A percentile compares a stretch with the other conserved stretches of the same genome.
phyloP scores from a whole-genome alignment of 106 monocot species.

The Dioscorea dumetorum region DNA sequence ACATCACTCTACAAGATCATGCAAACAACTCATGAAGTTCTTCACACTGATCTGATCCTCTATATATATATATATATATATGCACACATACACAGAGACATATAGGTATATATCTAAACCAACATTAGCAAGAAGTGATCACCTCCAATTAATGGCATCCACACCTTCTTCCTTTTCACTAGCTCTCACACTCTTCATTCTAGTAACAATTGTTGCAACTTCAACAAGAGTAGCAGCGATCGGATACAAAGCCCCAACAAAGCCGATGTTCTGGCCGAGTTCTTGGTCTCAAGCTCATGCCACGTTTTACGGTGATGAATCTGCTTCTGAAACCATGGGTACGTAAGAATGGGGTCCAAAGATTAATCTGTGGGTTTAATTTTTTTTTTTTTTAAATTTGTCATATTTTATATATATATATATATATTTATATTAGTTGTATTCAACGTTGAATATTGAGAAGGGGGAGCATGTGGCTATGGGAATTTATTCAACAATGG shows the following conservation, averaged over 20 bases:
- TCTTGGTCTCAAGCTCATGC: slow-evolving; percentile 53
- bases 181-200: slow-evolving; percentile 6
- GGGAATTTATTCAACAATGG: slow-evolving; percentile 46
- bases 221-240: not conserved
- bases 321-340: slow-evolving; percentile 76
- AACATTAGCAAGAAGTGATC: too few relatives aligned
- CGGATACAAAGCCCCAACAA: not conserved
- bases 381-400: too few relatives aligned
- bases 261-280: slow-evolving; percentile 15
- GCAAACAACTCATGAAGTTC: too few relatives aligned
- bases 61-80: too few relatives aligned
- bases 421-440: not conserved
- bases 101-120: too few relatives aligned
- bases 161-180: not conserved
- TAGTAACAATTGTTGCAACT: not conserved
- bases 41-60: too few relatives aligned
- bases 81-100: too few relatives aligned
- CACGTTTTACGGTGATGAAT: slow-evolving; percentile 77
- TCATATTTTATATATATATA: too few relatives aligned
- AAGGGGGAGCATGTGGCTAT: slow-evolving; percentile 86
- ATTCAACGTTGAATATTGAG: not conserved
- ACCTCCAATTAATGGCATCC: slow-evolving; percentile 6
- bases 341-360: not conserved
- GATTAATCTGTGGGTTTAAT: too few relatives aligned
- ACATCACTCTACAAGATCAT: too few relatives aligned